A percentile compares a stretch with the other conserved stretches of the same genome.
Conservation (phyloP, 768 basidiomycete species). For the Phylloporus sp. region DNA sequence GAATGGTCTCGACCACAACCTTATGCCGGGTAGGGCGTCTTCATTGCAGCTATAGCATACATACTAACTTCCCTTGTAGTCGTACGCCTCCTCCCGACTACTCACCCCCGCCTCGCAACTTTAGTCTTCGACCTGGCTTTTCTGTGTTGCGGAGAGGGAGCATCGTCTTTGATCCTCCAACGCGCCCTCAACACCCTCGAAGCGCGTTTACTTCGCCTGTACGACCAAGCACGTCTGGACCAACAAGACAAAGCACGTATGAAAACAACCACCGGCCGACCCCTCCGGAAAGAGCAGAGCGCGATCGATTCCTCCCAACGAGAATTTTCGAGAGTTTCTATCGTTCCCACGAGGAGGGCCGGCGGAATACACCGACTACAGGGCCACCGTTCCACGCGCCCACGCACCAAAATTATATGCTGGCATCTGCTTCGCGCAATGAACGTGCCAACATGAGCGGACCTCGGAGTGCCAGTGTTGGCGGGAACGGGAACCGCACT, state of each 20-base stretch:
- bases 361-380: slow-evolving; percentile 15
- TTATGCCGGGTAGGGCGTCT: slow-evolving; percentile 22
- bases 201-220: slow-evolving; percentile 9
- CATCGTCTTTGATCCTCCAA: slow-evolving; percentile 1
- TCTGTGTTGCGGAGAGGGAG: slow-evolving; percentile 16
- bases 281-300: slow-evolving; percentile 18
- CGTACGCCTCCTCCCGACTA: slow-evolving; percentile 25
- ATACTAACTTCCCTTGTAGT: slow-evolving; percentile 10
- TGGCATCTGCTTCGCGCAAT: background rate
- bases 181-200: slow-evolving; percentile 11
- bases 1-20: slow-evolving; percentile 25
- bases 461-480: slow-evolving; percentile 6
- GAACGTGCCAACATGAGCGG: slow-evolving; percentile 10
- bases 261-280: slow-evolving; percentile 11
- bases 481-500: slow-evolving; percentile 8
- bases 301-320: slow-evolving; percentile 23
- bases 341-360: slow-evolving; percentile 21
- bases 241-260: slow-evolving; percentile 8
- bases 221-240: slow-evolving; percentile 6
- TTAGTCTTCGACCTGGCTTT: slow-evolving; percentile 12
- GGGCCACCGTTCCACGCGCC: slow-evolving; percentile 10
- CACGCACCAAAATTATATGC: slow-evolving; percentile 2
- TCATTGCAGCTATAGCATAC: background rate
- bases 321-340: slow-evolving; percentile 22
- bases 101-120: slow-evolving; percentile 17